phyloP scores from a whole-genome alignment of 2,329 filamentous ascomycete species.

The Lecanicillium sp. region DNA sequence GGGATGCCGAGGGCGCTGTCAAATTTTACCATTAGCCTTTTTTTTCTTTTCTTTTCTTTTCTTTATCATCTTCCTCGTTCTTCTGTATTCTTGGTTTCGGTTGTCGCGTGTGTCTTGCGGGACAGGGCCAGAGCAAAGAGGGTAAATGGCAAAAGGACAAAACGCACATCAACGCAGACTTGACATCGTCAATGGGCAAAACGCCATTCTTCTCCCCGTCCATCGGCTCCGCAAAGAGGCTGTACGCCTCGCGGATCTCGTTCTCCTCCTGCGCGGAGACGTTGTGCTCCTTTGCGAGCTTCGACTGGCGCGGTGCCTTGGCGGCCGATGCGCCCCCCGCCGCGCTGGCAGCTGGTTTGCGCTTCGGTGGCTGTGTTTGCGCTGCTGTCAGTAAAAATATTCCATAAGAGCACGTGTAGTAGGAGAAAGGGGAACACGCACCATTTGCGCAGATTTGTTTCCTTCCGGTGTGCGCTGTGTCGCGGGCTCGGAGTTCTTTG shows the following conservation, averaged over 20 bases:
- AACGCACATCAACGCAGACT: slow-evolving; percentile 65
- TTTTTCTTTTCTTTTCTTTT: not conserved
- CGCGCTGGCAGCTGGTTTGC: slow-evolving; percentile 29
- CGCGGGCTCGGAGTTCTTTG: too few relatives aligned
- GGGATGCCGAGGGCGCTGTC: slow-evolving; percentile 73
- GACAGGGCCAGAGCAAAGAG: slow-evolving; percentile 2
- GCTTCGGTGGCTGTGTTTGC: slow-evolving; percentile 44
- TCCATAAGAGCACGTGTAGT: not conserved
- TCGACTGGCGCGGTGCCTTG: slow-evolving; percentile 59
- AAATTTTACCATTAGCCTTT: too few relatives aligned
- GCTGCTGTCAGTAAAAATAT: not conserved
- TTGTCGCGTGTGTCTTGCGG: not conserved
- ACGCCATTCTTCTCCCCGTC: slow-evolving; percentile 68
- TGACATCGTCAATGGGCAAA: slow-evolving; percentile 60
- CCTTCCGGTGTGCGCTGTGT: not conserved
- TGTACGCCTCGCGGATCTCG: slow-evolving; percentile 87
- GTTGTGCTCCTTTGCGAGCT: slow-evolving; percentile 87
- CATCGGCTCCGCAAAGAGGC: slow-evolving; percentile 68
- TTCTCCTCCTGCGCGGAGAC: slow-evolving; percentile 77
- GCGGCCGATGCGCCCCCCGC: slow-evolving; percentile 25
- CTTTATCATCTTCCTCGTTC: too few relatives aligned
- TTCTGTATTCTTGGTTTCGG: not conserved
- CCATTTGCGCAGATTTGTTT: not conserved
- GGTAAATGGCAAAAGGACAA: not conserved
- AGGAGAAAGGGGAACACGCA: not conserved